These are phyloP conservation scores for Apiospora pterosperma DNA, from an alignment of 2,329 filamentous ascomycete genomes.

Conservation along the genomic window DNA sequence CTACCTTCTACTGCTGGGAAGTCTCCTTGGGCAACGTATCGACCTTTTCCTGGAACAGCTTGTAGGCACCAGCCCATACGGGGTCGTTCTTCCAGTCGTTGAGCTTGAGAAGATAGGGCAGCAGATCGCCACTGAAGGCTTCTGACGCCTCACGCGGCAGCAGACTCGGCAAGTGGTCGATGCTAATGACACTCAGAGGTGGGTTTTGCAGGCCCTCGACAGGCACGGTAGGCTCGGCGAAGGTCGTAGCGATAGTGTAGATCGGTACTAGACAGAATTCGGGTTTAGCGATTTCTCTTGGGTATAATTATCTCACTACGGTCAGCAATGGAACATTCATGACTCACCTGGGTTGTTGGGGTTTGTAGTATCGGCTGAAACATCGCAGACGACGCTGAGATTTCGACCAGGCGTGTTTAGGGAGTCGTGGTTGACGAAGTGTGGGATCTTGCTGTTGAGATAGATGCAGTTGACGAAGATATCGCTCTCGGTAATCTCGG, in stretches of 20 bases:
- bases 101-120: slow-evolving; percentile 74
- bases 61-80: slow-evolving; percentile 85
- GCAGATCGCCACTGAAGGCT: slow-evolving; percentile 73
- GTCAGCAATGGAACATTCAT: background rate
- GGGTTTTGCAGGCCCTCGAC: slow-evolving; percentile 60
- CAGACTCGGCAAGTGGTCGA: slow-evolving; percentile 81
- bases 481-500: slow-evolving; percentile 71
- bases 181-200: slow-evolving; percentile 76
- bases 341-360: slow-evolving; percentile 52
- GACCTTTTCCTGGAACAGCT: slow-evolving; percentile 81
- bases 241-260: slow-evolving; percentile 82
- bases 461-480: slow-evolving; percentile 91
- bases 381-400: slow-evolving; percentile 78
- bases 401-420: slow-evolving; percentile 67
- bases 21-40: slow-evolving; percentile 56
- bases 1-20: background rate
- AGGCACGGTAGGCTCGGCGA: slow-evolving; percentile 80
- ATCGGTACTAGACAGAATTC: slow-evolving; percentile 58
- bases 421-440: slow-evolving; percentile 72
- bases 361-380: slow-evolving; percentile 72
- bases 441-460: slow-evolving; percentile 72
- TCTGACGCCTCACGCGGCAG: slow-evolving; percentile 85
- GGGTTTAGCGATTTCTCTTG: slow-evolving; percentile 3
- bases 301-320: slow-evolving; percentile 11
- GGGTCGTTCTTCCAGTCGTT: slow-evolving; percentile 69